A percentile compares a stretch with the other conserved stretches of the same genome.
phyloP scores from a whole-genome alignment of 371 early-diverging fungal species.

The Mortierella sp. region DNA sequence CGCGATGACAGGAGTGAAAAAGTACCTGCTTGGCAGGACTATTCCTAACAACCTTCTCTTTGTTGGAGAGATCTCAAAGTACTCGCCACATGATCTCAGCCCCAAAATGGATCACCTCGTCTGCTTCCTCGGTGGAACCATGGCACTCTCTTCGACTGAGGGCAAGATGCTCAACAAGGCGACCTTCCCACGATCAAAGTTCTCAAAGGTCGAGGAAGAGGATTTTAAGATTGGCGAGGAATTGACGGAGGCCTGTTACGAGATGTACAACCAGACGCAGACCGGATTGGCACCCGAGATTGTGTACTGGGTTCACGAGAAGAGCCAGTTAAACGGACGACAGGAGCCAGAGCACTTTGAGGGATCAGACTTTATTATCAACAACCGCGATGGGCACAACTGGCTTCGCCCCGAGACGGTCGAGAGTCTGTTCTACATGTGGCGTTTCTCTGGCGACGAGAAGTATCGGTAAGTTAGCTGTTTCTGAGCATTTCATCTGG shows the following conservation, averaged over 20 bases:
- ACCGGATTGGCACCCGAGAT: constrained; percentile 91
- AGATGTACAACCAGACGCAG: constrained; percentile 85
- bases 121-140: constrained; percentile 92
- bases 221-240: constrained; percentile 83
- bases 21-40: constrained; percentile 75
- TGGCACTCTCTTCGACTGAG: constrained; percentile 85
- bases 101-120: constrained; percentile 95
- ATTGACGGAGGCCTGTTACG: constrained; percentile 85
- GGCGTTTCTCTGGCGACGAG: constrained; percentile 85
- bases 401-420: constrained; percentile 91
- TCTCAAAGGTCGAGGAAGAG: constrained; percentile 58
- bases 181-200: constrained; percentile 25
- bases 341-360: constrained; percentile 52
- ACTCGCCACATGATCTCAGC: constrained; percentile 54
- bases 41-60: constrained; percentile 72
- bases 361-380: constrained; percentile 76
- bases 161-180: constrained; percentile 57
- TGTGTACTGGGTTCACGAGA: constrained; percentile 66
- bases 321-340: constrained; percentile 28
- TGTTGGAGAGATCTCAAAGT: constrained; percentile 75
- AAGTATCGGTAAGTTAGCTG: constrained; percentile 69
- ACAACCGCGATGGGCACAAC: constrained; percentile 75
- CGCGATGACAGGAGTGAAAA: constrained; percentile 79
- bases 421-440: constrained; percentile 89
- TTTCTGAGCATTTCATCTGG: background rate